Evolutionary conservation across 345 rosid genomes (phyloP).

Genomic region (Geranium brycei): DNA sequence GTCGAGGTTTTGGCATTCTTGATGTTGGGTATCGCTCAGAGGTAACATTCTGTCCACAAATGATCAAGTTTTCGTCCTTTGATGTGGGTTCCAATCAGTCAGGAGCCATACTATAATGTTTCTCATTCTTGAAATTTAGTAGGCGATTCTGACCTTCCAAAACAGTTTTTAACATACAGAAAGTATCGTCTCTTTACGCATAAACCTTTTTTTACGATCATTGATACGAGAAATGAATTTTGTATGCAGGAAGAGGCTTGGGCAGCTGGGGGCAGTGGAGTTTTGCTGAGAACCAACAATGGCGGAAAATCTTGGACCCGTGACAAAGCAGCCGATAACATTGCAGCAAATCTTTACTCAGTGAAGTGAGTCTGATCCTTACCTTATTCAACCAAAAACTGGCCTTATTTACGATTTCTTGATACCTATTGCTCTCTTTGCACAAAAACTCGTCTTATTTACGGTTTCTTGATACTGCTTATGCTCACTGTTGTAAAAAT

Average conservation of each 20-base stretch:
- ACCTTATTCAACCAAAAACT: not conserved
- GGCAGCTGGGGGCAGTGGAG: conserved; percentile 97
- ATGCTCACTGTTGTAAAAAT: too few species aligned
- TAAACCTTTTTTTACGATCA: too few species aligned
- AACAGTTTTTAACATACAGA: too few species aligned
- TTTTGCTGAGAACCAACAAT: conserved; percentile 73
- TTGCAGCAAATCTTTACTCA: conserved; percentile 89
- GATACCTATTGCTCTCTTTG: conserved; percentile 1
- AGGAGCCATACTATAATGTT: too few species aligned
- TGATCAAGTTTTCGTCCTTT: too few species aligned
- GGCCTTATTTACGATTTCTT: not conserved
- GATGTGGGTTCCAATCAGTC: too few species aligned
- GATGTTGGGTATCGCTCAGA: conserved; percentile 85
- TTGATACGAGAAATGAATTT: not conserved
- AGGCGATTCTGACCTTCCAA: too few species aligned
- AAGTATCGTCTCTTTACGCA: too few species aligned
- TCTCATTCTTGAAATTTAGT: too few species aligned
- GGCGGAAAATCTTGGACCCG: conserved; percentile 91
- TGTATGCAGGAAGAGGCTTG: conserved; percentile 79
- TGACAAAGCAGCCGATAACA: conserved; percentile 92
- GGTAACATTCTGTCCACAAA: too few species aligned
- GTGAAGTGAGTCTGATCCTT: conserved; percentile 53
- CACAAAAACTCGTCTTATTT: conserved; percentile 18
- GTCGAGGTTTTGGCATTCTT: conserved; percentile 94
- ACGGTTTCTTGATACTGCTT: not conserved